Evolutionary conservation across 2,329 filamentous ascomycete genomes (phyloP), one percentile per base, ranked within the genome.

Genomic region (Hymenoscyphus repandus): DNA sequence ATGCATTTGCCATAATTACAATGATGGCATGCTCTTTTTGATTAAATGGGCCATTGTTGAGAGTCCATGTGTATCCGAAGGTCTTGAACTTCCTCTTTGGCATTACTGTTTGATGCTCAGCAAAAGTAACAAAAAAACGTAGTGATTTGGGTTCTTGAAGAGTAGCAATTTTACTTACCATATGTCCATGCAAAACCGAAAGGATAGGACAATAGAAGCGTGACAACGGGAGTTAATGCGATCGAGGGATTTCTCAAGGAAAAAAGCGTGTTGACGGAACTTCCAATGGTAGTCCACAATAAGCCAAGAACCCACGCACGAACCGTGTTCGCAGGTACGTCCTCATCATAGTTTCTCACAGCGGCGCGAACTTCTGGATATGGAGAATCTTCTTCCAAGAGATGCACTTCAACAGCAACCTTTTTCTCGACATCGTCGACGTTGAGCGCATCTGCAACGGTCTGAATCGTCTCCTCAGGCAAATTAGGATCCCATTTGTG

Each of bases 21-120:
- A 86, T 83, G 52, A 86, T 76, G 38, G 80, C 69, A 62, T 86
- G 83, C 62, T 86, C 83, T 66, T 86, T 86, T 64, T 83, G 74
- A 61, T 84, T 86, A 67, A 86, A 86, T 0, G 82, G 81, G 0
- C 83, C 81, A 0, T 82, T 80, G 47, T 85, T 86, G 15, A 85
- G 67, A 22, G 71, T 74, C 73, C 76, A 82, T 20, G 59, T 68
- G 5, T 73, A 50, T 11, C 81, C 80, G 55, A 82, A 77, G 0
- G 74, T 75, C 22, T 59, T 71, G 49, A 59, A 58, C 40, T 17
- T 51, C 13, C 43, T 39, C 5, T 40, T 50, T 31, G 59, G 59
- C 49, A 56, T 51, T 0, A 42, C 49, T 34, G 17, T 2, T 20
- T 6, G 32, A 22, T 15, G 6, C 31, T 43, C 20, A 40, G 11